A percentile compares a stretch with the other conserved stretches of the same genome.
Evolutionary conservation across 2,329 filamentous ascomycete genomes (phyloP).

Genomic region (Stylonectria norvegica): DNA sequence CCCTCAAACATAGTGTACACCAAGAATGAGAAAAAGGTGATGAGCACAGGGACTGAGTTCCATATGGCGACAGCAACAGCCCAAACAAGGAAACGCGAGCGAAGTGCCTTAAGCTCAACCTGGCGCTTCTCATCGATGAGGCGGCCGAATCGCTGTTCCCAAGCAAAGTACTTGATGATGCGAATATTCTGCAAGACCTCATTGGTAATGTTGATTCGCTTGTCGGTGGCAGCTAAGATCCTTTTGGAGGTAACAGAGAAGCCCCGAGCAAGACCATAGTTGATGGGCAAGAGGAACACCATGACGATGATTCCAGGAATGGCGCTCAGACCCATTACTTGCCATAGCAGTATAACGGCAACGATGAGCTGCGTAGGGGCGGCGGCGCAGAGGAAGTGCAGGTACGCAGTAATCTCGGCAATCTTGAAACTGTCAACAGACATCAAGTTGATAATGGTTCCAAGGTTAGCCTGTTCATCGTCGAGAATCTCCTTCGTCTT

Average conservation of each 20-base stretch:
- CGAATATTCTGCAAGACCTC: conserved; percentile 96
- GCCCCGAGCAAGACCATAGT: conserved; percentile 80
- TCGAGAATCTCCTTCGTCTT: conserved; percentile 34
- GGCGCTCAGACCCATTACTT: conserved; percentile 86
- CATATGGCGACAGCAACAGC: conserved; percentile 87
- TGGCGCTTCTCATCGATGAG: conserved; percentile 86
- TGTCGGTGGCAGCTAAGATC: conserved; percentile 91
- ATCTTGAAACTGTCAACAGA: conserved; percentile 99
- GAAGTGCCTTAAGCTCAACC: conserved; percentile 72
- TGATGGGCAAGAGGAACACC: conserved; percentile 82
- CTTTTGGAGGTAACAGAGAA: conserved; percentile 85
- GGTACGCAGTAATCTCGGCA: conserved; percentile 86
- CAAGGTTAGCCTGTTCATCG: conserved; percentile 81
- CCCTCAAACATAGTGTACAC: conserved; percentile 87
- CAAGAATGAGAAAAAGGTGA: conserved; percentile 94
- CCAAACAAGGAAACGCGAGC: conserved; percentile 86
- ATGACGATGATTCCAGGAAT: conserved; percentile 92
- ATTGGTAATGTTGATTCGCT: conserved; percentile 93
- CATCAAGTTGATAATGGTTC: conserved; percentile 99
- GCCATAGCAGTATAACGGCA: conserved; percentile 78
- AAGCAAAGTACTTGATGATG: conserved; percentile 99
- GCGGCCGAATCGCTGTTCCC: conserved; percentile 86
- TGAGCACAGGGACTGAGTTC: conserved; percentile 92
- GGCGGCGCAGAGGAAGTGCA: conserved; percentile 92
- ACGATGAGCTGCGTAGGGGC: conserved; percentile 85